phyloP scores from a whole-genome alignment of 495 filamentous ascomycete genomes.

The Patellaria atrata region DNA sequence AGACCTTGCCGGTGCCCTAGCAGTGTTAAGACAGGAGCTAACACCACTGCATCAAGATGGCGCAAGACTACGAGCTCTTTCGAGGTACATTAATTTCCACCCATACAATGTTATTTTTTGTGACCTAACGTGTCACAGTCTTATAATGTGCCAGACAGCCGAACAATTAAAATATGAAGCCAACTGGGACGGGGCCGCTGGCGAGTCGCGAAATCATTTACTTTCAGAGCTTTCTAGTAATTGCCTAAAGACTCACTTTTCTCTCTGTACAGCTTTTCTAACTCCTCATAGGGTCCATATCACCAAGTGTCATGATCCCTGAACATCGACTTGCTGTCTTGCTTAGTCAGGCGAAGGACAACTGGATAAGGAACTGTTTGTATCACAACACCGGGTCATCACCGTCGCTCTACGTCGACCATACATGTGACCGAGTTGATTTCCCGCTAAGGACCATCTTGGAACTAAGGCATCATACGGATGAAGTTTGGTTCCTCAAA shows the following conservation, averaged over 20 bases:
- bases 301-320: constrained; percentile 96
- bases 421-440: constrained; percentile 62
- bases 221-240: constrained; percentile 76
- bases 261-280: neutral
- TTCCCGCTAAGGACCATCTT: constrained; percentile 57
- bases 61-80: constrained; percentile 61
- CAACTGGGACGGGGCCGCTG: constrained; percentile 75
- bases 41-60: constrained; percentile 75
- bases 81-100: constrained; percentile 46
- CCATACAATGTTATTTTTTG: neutral
- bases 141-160: constrained; percentile 72
- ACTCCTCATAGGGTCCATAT: constrained; percentile 55
- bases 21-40: constrained; percentile 72
- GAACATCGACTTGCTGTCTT: constrained; percentile 78
- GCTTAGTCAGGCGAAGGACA: constrained; percentile 66
- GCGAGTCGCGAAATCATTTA: constrained; percentile 57
- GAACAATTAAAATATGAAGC: constrained; percentile 73
- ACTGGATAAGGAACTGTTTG: constrained; percentile 67
- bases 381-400: constrained; percentile 74
- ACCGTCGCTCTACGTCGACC: constrained; percentile 80
- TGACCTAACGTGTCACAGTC: constrained; percentile 29
- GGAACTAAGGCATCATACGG: constrained; percentile 58
- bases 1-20: constrained; percentile 57
- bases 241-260: constrained; percentile 27
- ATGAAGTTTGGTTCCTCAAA: constrained; percentile 80